Evolutionary conservation across 179 eudicot genomes (phyloP), one percentile per base, ranked within the genome.

Genomic region (Beta lomatogona): DNA sequence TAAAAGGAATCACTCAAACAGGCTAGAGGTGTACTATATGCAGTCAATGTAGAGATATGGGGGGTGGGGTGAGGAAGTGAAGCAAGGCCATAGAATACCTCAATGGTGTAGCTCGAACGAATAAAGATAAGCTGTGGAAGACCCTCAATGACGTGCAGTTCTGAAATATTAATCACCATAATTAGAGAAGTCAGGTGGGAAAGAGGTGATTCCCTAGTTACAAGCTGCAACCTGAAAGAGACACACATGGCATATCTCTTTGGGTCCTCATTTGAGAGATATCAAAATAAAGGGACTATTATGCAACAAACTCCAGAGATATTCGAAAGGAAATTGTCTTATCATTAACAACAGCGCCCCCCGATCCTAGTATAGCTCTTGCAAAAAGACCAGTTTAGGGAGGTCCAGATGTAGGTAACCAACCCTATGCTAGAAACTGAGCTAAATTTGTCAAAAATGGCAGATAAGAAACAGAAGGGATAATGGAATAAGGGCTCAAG

Each of bases 31-130:
- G 77, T 21, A 67, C 44, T 45, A n/a, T 54, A 64, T 60, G 70
- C 44, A 44, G 68, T 45, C 41, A 41, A 28, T 63, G 57, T 28
- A 70, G 59, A 25, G 68, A 60, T 61, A 58, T 61, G 55, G 55
- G 36, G 41, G n/a, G 65, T 41, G 75, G 9, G 48, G 78, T 15
- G 15, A 44, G 25, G 28, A 25, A 25, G 28, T 45, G 71, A 63
- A 71, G 68, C 15, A 79, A 64, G 52, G 74, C 66, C 19, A 69
- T 63, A 28, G 70, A 66, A 63, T 60, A 96, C 99, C 97, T 96
- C 99, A 73, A 96, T 94, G 48, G 90, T 94, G 87, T 96, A 96
- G 89, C 93, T 96, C 64, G 99, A 90, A 19, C 83, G 91, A 75
- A 94, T 98, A 85, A 96, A 96, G 73, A 91, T 80, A 91, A 98